phyloP scores from a whole-genome alignment of 495 filamentous ascomycete genomes.

The Xylaria longipes region DNA sequence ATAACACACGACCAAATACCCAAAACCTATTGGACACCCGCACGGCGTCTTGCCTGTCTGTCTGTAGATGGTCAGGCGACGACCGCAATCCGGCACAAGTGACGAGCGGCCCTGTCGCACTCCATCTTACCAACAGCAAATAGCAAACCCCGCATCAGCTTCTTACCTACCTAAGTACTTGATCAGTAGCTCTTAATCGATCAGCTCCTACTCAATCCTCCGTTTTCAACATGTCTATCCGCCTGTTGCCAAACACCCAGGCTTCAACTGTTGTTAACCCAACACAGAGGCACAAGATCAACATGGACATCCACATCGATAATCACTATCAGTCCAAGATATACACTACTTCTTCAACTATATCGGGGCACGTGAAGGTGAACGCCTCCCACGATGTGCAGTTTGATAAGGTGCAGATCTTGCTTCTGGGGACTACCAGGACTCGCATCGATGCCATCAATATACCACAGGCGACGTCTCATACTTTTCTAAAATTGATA shows the following conservation, averaged over 20 bases:
- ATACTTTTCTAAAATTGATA: slow-evolving; percentile 77
- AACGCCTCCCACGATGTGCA: slow-evolving; percentile 64
- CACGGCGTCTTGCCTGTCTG: not conserved
- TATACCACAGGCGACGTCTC: slow-evolving; percentile 51
- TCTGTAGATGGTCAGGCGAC: slow-evolving; percentile 11
- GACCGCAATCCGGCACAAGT: not conserved
- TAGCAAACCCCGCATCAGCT: slow-evolving; percentile 14
- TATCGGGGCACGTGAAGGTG: slow-evolving; percentile 60
- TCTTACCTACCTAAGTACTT: not conserved
- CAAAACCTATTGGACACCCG: not conserved
- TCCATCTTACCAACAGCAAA: slow-evolving; percentile 6
- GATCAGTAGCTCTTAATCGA: not conserved
- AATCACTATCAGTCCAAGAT: slow-evolving; percentile 55
- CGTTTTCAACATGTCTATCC: slow-evolving; percentile 31
- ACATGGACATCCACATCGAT: slow-evolving; percentile 52
- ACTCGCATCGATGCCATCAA: slow-evolving; percentile 50
- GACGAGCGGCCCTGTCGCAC: slow-evolving; percentile 9
- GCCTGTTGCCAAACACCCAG: slow-evolving; percentile 23
- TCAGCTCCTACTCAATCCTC: not conserved
- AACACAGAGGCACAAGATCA: slow-evolving; percentile 36
- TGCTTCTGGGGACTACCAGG: slow-evolving; percentile 71
- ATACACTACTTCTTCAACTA: slow-evolving; percentile 56
- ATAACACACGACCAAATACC: not conserved
- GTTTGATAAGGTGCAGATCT: slow-evolving; percentile 83
- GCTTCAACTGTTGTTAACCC: not conserved